Base-by-base conservation (phyloP, 2,329 filamentous ascomycete species). In the Fusarium pininemorale region DNA sequence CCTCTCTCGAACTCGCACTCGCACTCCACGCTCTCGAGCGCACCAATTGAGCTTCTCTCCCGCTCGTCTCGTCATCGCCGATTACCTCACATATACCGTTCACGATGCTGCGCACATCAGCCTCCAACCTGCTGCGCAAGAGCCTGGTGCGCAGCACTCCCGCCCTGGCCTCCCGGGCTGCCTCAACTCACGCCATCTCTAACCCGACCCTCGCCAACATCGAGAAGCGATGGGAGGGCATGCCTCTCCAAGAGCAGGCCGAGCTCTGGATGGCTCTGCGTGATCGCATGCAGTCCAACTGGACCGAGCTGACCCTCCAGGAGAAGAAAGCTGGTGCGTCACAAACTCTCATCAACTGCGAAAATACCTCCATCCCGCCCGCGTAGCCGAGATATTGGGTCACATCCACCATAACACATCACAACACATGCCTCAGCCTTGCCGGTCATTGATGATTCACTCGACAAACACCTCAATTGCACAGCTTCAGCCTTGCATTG, bases 231-330 rank as follows among this genome's bases (percentile, higher is more conserved):
- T 99, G 96, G 96, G 96, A 99, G 89, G 90, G 88, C 75, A 95
- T 98, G 94, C 95, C 96, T 69, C 94, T 96, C 75, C 95, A 98
- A 89, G 96, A 99, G 90, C 96, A 99, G 91, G 96, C 96, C 78
- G 96, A 99, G 83, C 89, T 99, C 80, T 99, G 96, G 96, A 99
- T 99, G 96, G 89, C 93, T 79, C 89, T 99, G 85, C 91, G 96
- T 85, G 96, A 99, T 87, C 93, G 96, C 82, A 99, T 99, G 96
- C 98, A 98, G 93, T 91, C 90, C 80, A 95, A 94, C 88, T 99
- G 96, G 96, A 90, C 92, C 82, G 94, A 98, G 82, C 88, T 99
- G 87, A 98, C 96, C 59, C 79, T 97, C 81, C 93, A 96, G 86
- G 96, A 99, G 90, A 98, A 99, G 94, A 98, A 97, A 89, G 96